Percentiles rank a stretch among this genome's conserved stretches.
Evolutionary conservation across 208 protist species (phyloP).

Genomic region (Lotmaria passim): DNA sequence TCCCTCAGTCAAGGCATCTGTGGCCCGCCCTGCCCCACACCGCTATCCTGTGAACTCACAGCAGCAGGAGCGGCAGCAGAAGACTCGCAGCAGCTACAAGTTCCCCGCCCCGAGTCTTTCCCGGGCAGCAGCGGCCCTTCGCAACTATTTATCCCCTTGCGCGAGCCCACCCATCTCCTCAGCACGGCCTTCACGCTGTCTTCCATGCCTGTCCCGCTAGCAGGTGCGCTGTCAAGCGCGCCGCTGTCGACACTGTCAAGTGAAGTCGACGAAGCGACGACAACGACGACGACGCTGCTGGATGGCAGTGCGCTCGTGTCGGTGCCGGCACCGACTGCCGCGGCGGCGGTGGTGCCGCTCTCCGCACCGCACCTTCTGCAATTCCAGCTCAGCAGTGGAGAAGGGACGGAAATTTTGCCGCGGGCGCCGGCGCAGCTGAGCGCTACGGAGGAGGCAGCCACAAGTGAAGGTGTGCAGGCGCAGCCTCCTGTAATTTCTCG

Average conservation of each 20-base stretch:
- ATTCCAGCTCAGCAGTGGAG: neutral
- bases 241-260: conserved; percentile 1
- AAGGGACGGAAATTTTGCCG: neutral
- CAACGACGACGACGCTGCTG: neutral
- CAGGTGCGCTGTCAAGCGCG: conserved; percentile 1
- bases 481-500: neutral
- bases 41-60: too few species aligned
- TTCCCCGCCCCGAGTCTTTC: conserved; percentile 2
- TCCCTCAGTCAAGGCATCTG: conserved; percentile 40
- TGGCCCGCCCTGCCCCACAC: conserved; percentile 31
- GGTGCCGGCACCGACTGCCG: neutral
- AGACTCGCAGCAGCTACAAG: neutral
- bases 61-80: conserved; percentile 4
- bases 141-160: conserved; percentile 41
- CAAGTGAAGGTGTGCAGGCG: neutral
- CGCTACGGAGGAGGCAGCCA: neutral
- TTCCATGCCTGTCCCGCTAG: conserved; percentile 14
- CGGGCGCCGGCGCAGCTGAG: neutral
- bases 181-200: conserved; percentile 30
- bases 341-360: neutral
- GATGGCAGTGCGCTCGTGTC: neutral
- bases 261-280: neutral
- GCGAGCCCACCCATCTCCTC: conserved; percentile 16
- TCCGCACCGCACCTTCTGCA: neutral
- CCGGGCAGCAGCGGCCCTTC: conserved; percentile 37